Conservation (phyloP, 2,329 filamentous ascomycete genomes). For the Shiraia bambusicola region DNA sequence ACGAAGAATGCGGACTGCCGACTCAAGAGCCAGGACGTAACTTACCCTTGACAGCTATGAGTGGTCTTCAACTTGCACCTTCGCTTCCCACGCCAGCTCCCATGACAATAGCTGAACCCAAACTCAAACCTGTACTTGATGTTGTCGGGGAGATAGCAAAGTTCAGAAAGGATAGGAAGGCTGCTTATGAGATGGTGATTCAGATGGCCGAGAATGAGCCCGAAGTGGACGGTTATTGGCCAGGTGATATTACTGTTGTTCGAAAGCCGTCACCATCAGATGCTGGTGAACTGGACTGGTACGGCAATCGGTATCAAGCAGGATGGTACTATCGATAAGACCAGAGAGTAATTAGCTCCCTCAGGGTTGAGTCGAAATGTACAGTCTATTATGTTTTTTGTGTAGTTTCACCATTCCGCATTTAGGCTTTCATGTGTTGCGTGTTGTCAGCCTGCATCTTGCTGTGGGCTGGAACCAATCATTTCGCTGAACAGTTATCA, state of each 20-base stretch:
- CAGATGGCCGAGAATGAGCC: slow-evolving; percentile 33
- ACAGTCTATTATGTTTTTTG: not conserved
- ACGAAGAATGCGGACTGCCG: slow-evolving; percentile 57
- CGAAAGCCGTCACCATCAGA: slow-evolving; percentile 45
- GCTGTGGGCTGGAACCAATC: slow-evolving; percentile 5
- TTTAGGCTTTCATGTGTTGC: not conserved
- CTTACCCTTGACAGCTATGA: slow-evolving; percentile 51
- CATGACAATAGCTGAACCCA: slow-evolving; percentile 4
- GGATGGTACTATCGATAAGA: slow-evolving; percentile 53
- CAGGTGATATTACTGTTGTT: slow-evolving; percentile 60
- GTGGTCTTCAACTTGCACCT: slow-evolving; percentile 42
- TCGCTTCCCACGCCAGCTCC: slow-evolving; percentile 11
- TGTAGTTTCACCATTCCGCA: not conserved
- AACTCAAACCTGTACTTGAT: slow-evolving; percentile 42
- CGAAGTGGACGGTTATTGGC: slow-evolving; percentile 60
- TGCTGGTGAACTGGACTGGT: slow-evolving; percentile 51
- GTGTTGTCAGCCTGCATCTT: slow-evolving; percentile 7
- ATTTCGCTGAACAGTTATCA: slow-evolving; percentile 7
- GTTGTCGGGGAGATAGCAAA: slow-evolving; percentile 56
- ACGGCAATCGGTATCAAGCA: slow-evolving; percentile 56
- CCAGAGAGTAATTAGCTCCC: too few relatives aligned
- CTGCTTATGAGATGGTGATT: slow-evolving; percentile 48
- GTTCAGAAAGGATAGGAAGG: slow-evolving; percentile 57
- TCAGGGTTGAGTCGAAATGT: not conserved
- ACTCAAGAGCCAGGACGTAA: slow-evolving; percentile 48